Evolutionary conservation across 257 asterid genomes (phyloP).

Genomic region (Henckelia pumila): DNA sequence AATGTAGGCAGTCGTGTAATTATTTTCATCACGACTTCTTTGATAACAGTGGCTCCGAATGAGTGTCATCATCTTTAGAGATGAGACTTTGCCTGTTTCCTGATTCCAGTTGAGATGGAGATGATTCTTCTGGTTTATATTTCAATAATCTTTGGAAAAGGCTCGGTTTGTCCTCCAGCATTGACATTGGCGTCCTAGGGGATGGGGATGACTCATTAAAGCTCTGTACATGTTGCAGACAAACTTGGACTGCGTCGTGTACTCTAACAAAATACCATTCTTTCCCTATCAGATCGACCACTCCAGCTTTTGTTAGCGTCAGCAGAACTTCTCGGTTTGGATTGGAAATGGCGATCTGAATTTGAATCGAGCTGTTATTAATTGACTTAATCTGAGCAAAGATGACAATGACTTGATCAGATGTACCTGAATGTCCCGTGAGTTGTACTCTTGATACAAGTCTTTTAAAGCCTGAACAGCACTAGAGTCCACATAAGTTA

Average conservation of each 20-base stretch:
- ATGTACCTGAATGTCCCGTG: conserved; percentile 84
- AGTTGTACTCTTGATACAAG: conserved; percentile 76
- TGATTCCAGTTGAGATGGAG: conserved; percentile 59
- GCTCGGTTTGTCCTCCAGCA: conserved; percentile 42
- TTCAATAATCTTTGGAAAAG: conserved; percentile 44
- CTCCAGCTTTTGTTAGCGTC: conserved; percentile 66
- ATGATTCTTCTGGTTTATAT: conserved; percentile 49
- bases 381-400: neutral
- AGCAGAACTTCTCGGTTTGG: conserved; percentile 78
- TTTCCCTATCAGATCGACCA: conserved; percentile 75
- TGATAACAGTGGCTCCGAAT: conserved; percentile 64
- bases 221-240: conserved; percentile 69
- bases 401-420: neutral
- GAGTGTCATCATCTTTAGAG: conserved; percentile 34
- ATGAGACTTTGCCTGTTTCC: conserved; percentile 35
- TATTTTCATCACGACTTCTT: conserved; percentile 40
- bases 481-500: conserved; percentile 89
- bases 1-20: conserved; percentile 13
- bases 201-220: conserved; percentile 29
- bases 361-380: neutral
- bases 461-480: conserved; percentile 93
- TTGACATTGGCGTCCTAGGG: conserved; percentile 35
- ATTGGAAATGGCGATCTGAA: conserved; percentile 86
- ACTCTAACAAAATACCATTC: conserved; percentile 93
- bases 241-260: conserved; percentile 92